Base-by-base conservation (phyloP, 257 asterid genomes). In the Rehmannia glutinosa region DNA sequence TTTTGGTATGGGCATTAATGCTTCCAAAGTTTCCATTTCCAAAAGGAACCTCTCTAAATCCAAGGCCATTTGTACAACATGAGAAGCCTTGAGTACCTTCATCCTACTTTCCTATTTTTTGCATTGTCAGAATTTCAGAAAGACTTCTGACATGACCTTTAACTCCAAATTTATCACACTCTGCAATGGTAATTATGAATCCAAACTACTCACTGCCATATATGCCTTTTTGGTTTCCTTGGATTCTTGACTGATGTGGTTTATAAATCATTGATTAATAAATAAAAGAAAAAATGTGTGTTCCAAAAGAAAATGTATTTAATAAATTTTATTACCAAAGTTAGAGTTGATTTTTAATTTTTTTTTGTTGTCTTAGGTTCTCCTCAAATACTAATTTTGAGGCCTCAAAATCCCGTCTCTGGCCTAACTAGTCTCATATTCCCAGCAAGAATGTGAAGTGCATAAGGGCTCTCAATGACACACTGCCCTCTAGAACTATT, bases 21-120 rank as follows among this genome's bases (percentile, higher is more conserved):
- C 36, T 11, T 21, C 51, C 2, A 56, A 56, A 49, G 54, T n/a
- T 32, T 21, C 59, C 8, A 15, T 59, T 66, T 66, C 64, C 58
- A 73, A 62, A 39, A 51, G 72, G 58, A 69, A 58, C 56, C 3
- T 36, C 33, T 67, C 43, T 33, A 68, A 24, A n/a, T 42, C 51
- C 51, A 58, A 56, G 49, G 69, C 69, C 68, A 60, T 62, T 32
- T 24, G 60, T 77, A 62, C 72, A 62, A 53, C 68, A 56, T 46
- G 9, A 38, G 51, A 39, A 49, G 64, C 65, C 16, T 15, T 1
- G 59, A 3, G 68, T 66, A 61, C 63, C 46, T 20, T 19, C 64
- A 12, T 53, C 33, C 4, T 28, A 54, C 15, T 65, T 16, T 15
- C 25, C 28, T 45, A 13, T 7, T 51, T 65, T 30, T 32, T 56